A percentile compares a stretch with the other conserved stretches of the same genome.
These are phyloP conservation scores for Strombidium stylifer DNA, from an alignment of 73 alveolate species.

Conservation along the genomic window DNA sequence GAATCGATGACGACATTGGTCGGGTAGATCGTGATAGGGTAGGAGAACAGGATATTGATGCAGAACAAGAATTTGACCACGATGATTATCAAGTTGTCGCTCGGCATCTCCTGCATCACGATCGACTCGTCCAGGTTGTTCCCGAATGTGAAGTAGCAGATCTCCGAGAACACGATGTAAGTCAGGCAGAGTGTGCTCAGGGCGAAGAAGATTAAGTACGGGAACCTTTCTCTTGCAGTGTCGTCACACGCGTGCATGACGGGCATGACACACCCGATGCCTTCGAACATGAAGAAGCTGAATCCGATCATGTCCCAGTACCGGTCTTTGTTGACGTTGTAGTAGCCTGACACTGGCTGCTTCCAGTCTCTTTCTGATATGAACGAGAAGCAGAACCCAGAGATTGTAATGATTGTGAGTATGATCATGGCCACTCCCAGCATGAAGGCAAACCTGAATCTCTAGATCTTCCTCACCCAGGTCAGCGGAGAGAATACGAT, in stretches of 20 bases:
- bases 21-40: not conserved
- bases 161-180: not conserved
- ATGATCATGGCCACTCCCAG: not conserved
- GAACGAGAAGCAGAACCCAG: not conserved
- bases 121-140: constrained; percentile 9
- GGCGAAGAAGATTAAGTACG: constrained; percentile 3
- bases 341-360: not conserved
- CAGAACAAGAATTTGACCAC: not conserved
- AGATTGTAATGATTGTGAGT: not conserved
- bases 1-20: not conserved
- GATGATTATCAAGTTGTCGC: not conserved
- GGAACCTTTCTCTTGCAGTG: not conserved
- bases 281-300: constrained; percentile 46
- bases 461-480: not conserved
- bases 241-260: constrained; percentile 3
- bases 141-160: constrained; percentile 30
- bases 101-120: not conserved
- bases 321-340: constrained; percentile 8
- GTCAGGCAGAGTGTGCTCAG: not conserved
- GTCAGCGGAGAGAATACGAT: not conserved
- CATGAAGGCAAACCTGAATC: constrained; percentile 3
- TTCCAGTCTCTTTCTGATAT: not conserved
- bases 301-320: constrained; percentile 18
- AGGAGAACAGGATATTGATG: not conserved
- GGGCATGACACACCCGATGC: constrained; percentile 48